Percentiles rank a stretch among this genome's conserved stretches.
Evolutionary conservation across 192 early-diverging fungal species (phyloP).

Genomic region (Podila epigama): DNA sequence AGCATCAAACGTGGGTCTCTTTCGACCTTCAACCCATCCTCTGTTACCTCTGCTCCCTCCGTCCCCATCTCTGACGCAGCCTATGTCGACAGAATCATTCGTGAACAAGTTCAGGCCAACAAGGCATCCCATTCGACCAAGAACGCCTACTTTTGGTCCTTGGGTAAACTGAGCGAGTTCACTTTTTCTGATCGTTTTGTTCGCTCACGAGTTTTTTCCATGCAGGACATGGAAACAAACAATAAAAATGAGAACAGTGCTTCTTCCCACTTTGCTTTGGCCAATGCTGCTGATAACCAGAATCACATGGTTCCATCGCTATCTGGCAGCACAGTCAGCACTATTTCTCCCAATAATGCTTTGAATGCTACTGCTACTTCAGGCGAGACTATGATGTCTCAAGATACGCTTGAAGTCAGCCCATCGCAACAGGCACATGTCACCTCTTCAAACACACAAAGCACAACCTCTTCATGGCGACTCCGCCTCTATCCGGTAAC

Average conservation of each 20-base stretch:
- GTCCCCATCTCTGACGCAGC: slow-evolving; percentile 29
- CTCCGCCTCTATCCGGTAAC: slow-evolving; percentile 45
- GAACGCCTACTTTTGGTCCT: slow-evolving; percentile 33
- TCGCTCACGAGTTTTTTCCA: slow-evolving; percentile 35
- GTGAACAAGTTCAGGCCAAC: slow-evolving; percentile 15
- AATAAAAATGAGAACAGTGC: background rate
- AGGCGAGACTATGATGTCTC: no score
- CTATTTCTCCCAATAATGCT: background rate
- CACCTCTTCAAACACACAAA: background rate
- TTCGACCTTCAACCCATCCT: slow-evolving; percentile 29
- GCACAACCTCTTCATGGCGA: slow-evolving; percentile 28
- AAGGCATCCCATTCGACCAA: slow-evolving; percentile 16
- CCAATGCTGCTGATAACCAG: background rate
- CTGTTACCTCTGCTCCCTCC: slow-evolving; percentile 10
- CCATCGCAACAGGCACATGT: background rate
- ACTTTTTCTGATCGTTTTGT: slow-evolving; percentile 48
- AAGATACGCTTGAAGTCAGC: no score
- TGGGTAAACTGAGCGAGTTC: slow-evolving; percentile 47
- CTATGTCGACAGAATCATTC: slow-evolving; percentile 25
- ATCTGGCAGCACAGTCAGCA: background rate
- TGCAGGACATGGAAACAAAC: slow-evolving; percentile 1
- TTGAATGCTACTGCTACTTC: no score
- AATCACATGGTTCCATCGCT: background rate
- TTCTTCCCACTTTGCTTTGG: background rate
- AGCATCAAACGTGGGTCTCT: slow-evolving; percentile 9